A percentile compares a stretch with the other conserved stretches of the same genome.
These are phyloP conservation scores for Bocquillonia castaneifolia DNA, from an alignment of 441 rosid species.

Conservation along the genomic window DNA sequence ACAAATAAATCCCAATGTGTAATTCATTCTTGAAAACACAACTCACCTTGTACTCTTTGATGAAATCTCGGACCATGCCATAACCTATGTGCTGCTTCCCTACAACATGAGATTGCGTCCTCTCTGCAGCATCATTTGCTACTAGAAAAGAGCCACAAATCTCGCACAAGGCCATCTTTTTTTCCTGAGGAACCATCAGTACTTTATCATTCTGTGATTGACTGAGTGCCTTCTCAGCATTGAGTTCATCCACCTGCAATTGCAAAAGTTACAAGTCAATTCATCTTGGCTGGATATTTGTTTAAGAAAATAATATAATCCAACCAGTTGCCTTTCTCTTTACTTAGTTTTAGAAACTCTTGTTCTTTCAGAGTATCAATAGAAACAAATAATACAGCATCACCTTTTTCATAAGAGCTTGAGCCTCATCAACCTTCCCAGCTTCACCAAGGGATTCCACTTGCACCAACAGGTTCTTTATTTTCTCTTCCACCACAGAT, in stretches of 20 bases:
- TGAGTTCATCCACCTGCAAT: conserved; percentile 79
- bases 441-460: conserved; percentile 96
- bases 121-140: conserved; percentile 91
- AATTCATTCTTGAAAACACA: conserved; percentile 7
- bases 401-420: conserved; percentile 98
- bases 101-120: conserved; percentile 89
- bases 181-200: conserved; percentile 73
- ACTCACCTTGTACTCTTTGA: conserved; percentile 70
- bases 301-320: neutral
- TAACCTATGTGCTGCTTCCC: conserved; percentile 98
- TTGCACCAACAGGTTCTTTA: conserved; percentile 86
- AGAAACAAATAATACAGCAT: neutral
- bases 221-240: conserved; percentile 61
- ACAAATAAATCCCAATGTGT: neutral
- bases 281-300: neutral
- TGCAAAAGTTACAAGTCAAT: conserved; percentile 10
- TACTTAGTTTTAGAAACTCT: neutral
- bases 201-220: conserved; percentile 71
- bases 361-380: neutral
- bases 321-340: neutral
- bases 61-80: conserved; percentile 94
- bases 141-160: conserved; percentile 93
- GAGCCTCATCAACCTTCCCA: conserved; percentile 98
- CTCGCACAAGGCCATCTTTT: conserved; percentile 96
- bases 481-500: conserved; percentile 80